These are phyloP conservation scores for Periconia sp. DNA, from an alignment of 2,329 filamentous ascomycete genomes.

Conservation along the genomic window DNA sequence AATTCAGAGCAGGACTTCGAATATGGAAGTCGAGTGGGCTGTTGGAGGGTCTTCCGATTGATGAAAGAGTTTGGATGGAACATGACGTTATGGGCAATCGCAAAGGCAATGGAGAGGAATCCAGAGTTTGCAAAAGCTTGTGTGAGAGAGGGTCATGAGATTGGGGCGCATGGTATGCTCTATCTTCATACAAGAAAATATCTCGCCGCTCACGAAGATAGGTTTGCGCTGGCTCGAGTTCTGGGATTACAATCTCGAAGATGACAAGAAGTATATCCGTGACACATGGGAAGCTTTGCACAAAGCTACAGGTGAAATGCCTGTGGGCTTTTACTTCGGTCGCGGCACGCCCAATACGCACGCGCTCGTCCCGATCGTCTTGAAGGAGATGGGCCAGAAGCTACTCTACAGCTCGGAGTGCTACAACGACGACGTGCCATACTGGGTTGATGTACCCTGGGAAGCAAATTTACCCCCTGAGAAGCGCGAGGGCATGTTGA, in stretches of 20 bases:
- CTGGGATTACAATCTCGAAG: slow-evolving; percentile 51
- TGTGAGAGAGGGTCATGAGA: slow-evolving; percentile 56
- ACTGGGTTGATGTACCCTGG: slow-evolving; percentile 59
- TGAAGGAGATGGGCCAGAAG: slow-evolving; percentile 57
- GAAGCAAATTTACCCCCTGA: slow-evolving; percentile 31
- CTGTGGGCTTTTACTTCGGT: slow-evolving; percentile 59
- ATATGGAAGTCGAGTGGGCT: slow-evolving; percentile 55
- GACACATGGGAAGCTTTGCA: slow-evolving; percentile 44
- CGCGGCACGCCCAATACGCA: slow-evolving; percentile 54
- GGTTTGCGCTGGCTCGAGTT: slow-evolving; percentile 58
- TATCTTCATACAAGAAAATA: too few relatives aligned
- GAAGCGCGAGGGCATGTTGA: slow-evolving; percentile 47
- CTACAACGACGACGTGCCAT: slow-evolving; percentile 61
- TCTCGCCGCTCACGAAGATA: too few relatives aligned
- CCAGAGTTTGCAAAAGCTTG: slow-evolving; percentile 53
- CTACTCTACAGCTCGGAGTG: slow-evolving; percentile 56
- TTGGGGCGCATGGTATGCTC: slow-evolving; percentile 56
- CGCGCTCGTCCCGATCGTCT: slow-evolving; percentile 55
- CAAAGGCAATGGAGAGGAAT: slow-evolving; percentile 53
- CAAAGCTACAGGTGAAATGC: slow-evolving; percentile 47
- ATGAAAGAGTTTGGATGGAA: slow-evolving; percentile 56
- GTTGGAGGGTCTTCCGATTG: slow-evolving; percentile 55
- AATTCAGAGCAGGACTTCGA: slow-evolving; percentile 58
- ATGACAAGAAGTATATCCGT: slow-evolving; percentile 54
- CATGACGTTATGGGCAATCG: slow-evolving; percentile 57